A percentile compares a stretch with the other conserved stretches of the same genome.
Conservation (phyloP, 495 filamentous ascomycete species). For the Hypoxylon trugodes region DNA sequence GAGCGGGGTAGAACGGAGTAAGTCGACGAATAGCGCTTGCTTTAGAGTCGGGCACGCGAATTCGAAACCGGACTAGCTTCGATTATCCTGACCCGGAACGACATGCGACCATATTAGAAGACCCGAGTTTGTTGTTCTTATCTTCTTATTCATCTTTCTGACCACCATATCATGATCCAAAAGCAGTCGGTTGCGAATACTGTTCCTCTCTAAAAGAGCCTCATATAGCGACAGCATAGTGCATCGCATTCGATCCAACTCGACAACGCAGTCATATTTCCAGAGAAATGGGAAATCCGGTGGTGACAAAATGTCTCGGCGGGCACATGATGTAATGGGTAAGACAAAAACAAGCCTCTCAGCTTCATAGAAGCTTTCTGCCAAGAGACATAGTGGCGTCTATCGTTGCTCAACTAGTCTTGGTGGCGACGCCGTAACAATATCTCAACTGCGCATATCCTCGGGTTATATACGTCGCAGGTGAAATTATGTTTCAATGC, state of each 20-base stretch:
- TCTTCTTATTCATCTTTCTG: not conserved
- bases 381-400: slow-evolving; percentile 10
- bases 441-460: not conserved
- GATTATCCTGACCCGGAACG: slow-evolving; percentile 31
- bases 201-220: slow-evolving; percentile 1
- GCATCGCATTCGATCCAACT: not conserved
- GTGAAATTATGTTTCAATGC: not conserved
- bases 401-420: slow-evolving; percentile 5
- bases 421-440: not conserved
- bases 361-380: not conserved
- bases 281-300: not conserved
- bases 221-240: not conserved
- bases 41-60: slow-evolving; percentile 33
- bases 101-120: slow-evolving; percentile 31
- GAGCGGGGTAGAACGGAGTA: slow-evolving; percentile 36
- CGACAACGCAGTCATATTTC: not conserved
- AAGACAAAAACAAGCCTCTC: slow-evolving; percentile 13
- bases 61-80: slow-evolving; percentile 39
- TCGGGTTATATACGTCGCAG: not conserved
- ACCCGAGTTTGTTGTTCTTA: slow-evolving; percentile 5
- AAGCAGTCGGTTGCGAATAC: not conserved
- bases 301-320: not conserved
- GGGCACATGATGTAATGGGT: slow-evolving; percentile 22
- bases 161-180: no score
- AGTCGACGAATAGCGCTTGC: slow-evolving; percentile 34